Evolutionary conservation across 306 rosid genomes (phyloP).

Genomic region (Quercus agrifolia): DNA sequence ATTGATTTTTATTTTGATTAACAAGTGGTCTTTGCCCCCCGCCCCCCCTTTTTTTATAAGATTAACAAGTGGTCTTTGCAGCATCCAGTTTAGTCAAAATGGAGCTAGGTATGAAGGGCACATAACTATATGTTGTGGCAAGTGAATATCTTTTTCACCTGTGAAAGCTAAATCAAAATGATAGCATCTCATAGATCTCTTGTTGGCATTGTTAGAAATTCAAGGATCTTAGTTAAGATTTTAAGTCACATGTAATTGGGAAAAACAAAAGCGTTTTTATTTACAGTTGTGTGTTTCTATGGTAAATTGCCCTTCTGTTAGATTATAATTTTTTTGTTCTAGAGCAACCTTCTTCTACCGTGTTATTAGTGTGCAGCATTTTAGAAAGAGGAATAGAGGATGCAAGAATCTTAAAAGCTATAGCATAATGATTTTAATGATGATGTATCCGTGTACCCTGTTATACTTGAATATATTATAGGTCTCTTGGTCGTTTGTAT

Average conservation of each 20-base stretch:
- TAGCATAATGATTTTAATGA: background rate
- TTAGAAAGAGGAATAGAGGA: background rate
- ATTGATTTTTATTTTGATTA: background rate
- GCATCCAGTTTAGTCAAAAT: background rate
- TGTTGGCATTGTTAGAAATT: background rate
- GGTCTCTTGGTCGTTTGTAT: slow-evolving; percentile 30
- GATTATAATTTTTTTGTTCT: background rate
- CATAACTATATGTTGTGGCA: background rate
- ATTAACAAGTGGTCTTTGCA: slow-evolving; percentile 5
- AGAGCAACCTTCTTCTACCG: background rate
- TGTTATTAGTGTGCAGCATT: background rate
- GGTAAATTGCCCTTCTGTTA: background rate
- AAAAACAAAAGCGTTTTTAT: background rate
- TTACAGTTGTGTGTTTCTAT: background rate
- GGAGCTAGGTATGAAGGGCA: background rate
- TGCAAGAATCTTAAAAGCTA: background rate
- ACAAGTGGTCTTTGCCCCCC: background rate
- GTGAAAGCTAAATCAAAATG: background rate
- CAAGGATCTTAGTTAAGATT: background rate
- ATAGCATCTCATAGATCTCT: background rate
- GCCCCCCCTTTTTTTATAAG: too few species aligned
- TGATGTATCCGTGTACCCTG: too few species aligned
- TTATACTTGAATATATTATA: background rate
- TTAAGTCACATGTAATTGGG: background rate
- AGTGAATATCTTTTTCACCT: background rate